A percentile compares a stretch with the other conserved stretches of the same genome.
These are phyloP conservation scores for Rhytidhysteron rufulum DNA, from an alignment of 2,329 filamentous ascomycete genomes.

Conservation along the genomic window DNA sequence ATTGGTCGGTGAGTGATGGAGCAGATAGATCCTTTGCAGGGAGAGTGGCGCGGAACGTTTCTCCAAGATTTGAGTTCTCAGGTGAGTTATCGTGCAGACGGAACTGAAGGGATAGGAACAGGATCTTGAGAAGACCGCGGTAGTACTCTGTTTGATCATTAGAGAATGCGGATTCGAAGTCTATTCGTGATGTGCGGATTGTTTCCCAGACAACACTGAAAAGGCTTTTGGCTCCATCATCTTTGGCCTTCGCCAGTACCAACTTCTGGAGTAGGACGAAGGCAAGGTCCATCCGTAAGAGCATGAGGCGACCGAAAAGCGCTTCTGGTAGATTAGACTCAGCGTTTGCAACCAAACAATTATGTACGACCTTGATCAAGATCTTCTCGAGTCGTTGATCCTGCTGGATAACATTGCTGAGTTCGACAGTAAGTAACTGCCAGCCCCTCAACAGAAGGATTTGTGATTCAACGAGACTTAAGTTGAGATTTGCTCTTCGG, in stretches of 20 bases:
- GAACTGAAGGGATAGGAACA: constrained; percentile 76
- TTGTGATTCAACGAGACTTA: constrained; percentile 90
- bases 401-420: constrained; percentile 61
- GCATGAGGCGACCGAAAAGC: constrained; percentile 75
- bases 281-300: constrained; percentile 73
- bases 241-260: constrained; percentile 53
- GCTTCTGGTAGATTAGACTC: constrained; percentile 68
- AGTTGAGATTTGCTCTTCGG: constrained; percentile 79
- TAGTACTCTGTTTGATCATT: constrained; percentile 66
- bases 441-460: constrained; percentile 82
- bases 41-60: constrained; percentile 23
- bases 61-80: neutral
- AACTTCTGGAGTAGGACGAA: constrained; percentile 79
- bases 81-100: constrained; percentile 38
- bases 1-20: constrained; percentile 25
- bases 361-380: constrained; percentile 69
- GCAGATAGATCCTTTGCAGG: constrained; percentile 44
- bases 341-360: constrained; percentile 76
- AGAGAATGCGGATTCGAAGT: constrained; percentile 58
- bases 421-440: constrained; percentile 81
- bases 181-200: constrained; percentile 50
- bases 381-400: constrained; percentile 60
- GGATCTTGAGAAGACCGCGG: constrained; percentile 74
- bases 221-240: constrained; percentile 51
- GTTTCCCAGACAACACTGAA: constrained; percentile 59